phyloP scores from a whole-genome alignment of 306 rosid species.

The Malus orientalis region DNA sequence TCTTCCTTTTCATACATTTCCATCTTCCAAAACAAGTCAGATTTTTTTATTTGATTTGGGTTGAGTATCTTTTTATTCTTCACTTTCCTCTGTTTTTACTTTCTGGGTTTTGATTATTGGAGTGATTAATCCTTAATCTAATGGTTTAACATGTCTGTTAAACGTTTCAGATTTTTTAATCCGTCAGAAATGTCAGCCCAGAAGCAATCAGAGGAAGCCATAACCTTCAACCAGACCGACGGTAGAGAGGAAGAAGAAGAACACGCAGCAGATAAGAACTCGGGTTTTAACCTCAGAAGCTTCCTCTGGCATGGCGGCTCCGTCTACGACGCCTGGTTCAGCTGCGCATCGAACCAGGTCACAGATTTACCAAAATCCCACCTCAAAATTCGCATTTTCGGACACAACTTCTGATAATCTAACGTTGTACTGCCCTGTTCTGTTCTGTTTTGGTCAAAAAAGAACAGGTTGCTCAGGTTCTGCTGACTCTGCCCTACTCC shows the following conservation, averaged over 20 bases:
- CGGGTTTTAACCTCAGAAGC: constrained; percentile 38
- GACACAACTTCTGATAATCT: not conserved
- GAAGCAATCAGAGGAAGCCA: constrained; percentile 69
- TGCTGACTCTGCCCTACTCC: constrained; percentile 80
- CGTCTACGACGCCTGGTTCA: constrained; percentile 94
- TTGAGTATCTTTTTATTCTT: not conserved
- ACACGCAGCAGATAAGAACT: constrained; percentile 9
- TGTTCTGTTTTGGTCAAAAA: not conserved
- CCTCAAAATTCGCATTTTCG: not conserved
- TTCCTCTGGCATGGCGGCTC: constrained; percentile 96
- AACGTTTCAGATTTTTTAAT: constrained; percentile 28
- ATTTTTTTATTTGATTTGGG: not conserved
- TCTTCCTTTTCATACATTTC: constrained; percentile 15
- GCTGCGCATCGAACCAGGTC: constrained; percentile 96
- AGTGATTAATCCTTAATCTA: not conserved
- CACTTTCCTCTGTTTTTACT: not conserved
- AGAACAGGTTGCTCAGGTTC: constrained; percentile 87
- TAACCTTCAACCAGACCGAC: constrained; percentile 34
- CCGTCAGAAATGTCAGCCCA: constrained; percentile 43
- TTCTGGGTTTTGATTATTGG: not conserved
- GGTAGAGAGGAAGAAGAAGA: constrained; percentile 44
- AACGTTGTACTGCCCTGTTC: not conserved
- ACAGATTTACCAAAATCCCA: not conserved
- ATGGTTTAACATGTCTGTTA: not conserved
- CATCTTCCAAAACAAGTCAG: not conserved